Evolutionary conservation across 495 filamentous ascomycete species (phyloP).

Genomic region (Pseudevernia furfuracea): DNA sequence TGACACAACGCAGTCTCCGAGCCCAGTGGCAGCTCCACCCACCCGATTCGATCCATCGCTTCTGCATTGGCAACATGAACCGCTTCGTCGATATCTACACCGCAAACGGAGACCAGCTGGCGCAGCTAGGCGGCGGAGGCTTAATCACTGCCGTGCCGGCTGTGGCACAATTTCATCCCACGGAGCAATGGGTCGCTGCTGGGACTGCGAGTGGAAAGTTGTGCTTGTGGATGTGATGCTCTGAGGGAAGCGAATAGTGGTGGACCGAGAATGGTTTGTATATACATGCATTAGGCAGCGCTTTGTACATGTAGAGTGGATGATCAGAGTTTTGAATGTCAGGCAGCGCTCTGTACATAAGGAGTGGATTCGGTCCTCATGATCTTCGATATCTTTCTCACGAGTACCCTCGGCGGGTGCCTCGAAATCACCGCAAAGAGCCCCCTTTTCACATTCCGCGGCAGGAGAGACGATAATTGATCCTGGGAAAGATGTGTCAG

Average conservation of each 20-base stretch:
- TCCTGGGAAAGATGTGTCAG: neutral
- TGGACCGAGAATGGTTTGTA: neutral
- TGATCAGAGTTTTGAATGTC: neutral
- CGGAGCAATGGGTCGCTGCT: slow-evolving; percentile 82
- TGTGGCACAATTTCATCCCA: slow-evolving; percentile 83
- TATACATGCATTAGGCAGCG: neutral
- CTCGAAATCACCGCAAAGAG: neutral
- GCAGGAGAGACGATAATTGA: neutral
- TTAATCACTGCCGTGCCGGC: slow-evolving; percentile 94
- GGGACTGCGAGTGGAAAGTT: slow-evolving; percentile 91
- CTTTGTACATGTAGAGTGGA: neutral
- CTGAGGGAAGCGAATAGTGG: neutral
- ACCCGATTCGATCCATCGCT: slow-evolving; percentile 66
- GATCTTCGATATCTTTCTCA: neutral
- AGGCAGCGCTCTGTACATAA: neutral
- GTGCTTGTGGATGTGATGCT: slow-evolving; percentile 74
- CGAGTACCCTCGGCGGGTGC: neutral
- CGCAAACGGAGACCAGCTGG: slow-evolving; percentile 73
- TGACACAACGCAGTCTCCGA: slow-evolving; percentile 54
- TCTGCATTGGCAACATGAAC: slow-evolving; percentile 97
- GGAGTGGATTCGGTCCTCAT: neutral
- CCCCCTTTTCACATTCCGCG: neutral
- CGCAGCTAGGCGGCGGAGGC: slow-evolving; percentile 77
- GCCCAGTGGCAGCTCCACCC: slow-evolving; percentile 87
- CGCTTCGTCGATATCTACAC: slow-evolving; percentile 89